These are phyloP conservation scores for Lepidium sativum DNA, from an alignment of 345 rosid genomes.

Conservation along the genomic window DNA sequence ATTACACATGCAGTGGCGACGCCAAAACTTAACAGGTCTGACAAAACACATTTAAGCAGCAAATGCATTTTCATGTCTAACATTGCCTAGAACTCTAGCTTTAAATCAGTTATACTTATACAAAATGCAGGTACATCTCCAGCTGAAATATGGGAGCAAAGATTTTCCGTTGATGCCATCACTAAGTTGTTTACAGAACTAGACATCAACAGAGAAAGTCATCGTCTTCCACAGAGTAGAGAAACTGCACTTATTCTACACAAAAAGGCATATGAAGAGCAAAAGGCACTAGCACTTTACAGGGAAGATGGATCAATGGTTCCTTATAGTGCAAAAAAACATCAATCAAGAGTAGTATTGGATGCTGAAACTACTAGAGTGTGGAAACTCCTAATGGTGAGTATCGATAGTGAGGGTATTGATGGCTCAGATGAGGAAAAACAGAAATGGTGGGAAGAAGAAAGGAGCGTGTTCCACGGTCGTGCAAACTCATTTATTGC, in stretches of 20 bases:
- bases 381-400: constrained; percentile 58
- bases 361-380: constrained; percentile 74
- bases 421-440: constrained; percentile 61
- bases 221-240: constrained; percentile 1
- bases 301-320: constrained; percentile 44
- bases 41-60: neutral
- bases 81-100: neutral
- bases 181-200: constrained; percentile 32
- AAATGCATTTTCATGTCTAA: neutral
- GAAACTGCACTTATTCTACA: constrained; percentile 49
- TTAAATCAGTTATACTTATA: neutral
- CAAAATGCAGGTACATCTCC: constrained; percentile 37
- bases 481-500: constrained; percentile 73
- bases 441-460: constrained; percentile 65
- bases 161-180: constrained; percentile 30
- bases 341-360: constrained; percentile 50
- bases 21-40: constrained; percentile 21
- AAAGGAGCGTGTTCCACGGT: constrained; percentile 48
- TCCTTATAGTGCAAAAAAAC: constrained; percentile 38
- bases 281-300: constrained; percentile 37
- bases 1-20: constrained; percentile 1
- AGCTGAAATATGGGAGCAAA: constrained; percentile 24
- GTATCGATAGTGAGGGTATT: constrained; percentile 53
- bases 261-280: constrained; percentile 18
- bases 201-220: constrained; percentile 35